These are phyloP conservation scores for Stylonectria norvegica DNA, from an alignment of 2,329 filamentous ascomycete species.

Conservation along the genomic window DNA sequence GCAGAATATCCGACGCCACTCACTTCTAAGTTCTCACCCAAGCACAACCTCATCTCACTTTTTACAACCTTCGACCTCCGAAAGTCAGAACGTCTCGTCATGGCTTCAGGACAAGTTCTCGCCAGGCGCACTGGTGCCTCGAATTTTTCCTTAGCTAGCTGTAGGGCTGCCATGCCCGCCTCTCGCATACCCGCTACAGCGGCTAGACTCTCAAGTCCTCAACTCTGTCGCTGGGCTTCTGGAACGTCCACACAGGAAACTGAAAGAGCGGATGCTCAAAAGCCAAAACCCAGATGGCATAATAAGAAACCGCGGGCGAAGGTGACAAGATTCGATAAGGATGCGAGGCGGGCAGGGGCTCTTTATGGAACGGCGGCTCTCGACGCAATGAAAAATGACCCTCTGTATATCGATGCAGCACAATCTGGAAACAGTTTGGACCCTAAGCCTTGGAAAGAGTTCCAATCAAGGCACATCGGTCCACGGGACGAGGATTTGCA, in stretches of 20 bases:
- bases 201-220: too few species aligned
- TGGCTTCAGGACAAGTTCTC: conserved; percentile 28
- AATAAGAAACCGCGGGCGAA: too few species aligned
- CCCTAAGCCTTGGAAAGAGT: conserved; percentile 52
- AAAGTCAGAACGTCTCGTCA: conserved; percentile 6
- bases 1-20: background rate
- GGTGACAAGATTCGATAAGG: too few species aligned
- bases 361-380: too few species aligned
- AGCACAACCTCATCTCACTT: background rate
- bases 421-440: conserved; percentile 15
- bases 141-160: conserved; percentile 9
- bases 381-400: conserved; percentile 16
- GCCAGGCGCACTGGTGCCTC: conserved; percentile 20
- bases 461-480: conserved; percentile 73
- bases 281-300: too few species aligned
- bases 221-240: too few species aligned
- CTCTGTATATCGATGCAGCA: conserved; percentile 22
- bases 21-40: background rate
- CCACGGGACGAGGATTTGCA: conserved; percentile 66
- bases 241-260: too few species aligned
- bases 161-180: conserved; percentile 1
- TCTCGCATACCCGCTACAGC: too few species aligned
- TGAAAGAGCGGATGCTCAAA: too few species aligned
- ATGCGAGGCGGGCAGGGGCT: too few species aligned
- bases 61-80: background rate